Percentiles rank a stretch among this genome's conserved stretches.
phyloP scores from a whole-genome alignment of 2,329 filamentous ascomycete species.

The Neocatenulostroma microsporum region DNA sequence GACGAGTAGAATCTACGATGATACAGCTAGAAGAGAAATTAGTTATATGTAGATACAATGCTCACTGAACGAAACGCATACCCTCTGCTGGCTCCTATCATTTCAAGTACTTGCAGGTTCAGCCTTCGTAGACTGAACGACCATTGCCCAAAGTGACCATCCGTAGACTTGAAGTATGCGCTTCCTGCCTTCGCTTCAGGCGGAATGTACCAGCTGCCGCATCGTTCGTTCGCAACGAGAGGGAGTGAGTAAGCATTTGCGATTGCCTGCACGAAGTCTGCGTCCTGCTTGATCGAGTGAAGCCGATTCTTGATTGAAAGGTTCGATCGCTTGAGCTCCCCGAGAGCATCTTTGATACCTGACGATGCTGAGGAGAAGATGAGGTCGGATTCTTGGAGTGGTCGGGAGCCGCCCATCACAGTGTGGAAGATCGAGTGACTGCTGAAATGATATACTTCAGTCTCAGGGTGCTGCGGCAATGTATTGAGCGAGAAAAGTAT shows the following conservation, averaged over 20 bases:
- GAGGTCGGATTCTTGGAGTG: constrained; percentile 24
- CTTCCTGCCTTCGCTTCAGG: constrained; percentile 59
- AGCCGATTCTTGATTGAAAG: constrained; percentile 77
- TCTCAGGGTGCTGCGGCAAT: too few relatives aligned
- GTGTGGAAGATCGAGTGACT: too few relatives aligned
- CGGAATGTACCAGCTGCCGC: constrained; percentile 88
- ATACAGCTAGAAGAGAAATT: constrained; percentile 49
- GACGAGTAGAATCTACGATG: constrained; percentile 84
- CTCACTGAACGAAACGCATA: constrained; percentile 31
- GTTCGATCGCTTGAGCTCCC: constrained; percentile 65
- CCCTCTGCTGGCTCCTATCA: constrained; percentile 61
- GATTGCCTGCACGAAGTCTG: constrained; percentile 61
- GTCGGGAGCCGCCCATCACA: too few relatives aligned
- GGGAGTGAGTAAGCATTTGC: constrained; percentile 53
- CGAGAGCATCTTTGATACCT: constrained; percentile 61
- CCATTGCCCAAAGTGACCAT: constrained; percentile 89
- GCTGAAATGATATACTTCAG: too few relatives aligned
- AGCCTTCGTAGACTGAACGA: constrained; percentile 75
- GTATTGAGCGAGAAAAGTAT: too few relatives aligned
- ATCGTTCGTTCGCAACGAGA: constrained; percentile 85
- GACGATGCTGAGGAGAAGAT: constrained; percentile 51
- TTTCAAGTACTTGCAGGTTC: constrained; percentile 70
- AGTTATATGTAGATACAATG: neutral
- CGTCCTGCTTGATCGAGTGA: constrained; percentile 67
- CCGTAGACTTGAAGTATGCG: constrained; percentile 96